Evolutionary conservation across 2,329 filamentous ascomycete species (phyloP).

Genomic region (Xylaria arbuscula): DNA sequence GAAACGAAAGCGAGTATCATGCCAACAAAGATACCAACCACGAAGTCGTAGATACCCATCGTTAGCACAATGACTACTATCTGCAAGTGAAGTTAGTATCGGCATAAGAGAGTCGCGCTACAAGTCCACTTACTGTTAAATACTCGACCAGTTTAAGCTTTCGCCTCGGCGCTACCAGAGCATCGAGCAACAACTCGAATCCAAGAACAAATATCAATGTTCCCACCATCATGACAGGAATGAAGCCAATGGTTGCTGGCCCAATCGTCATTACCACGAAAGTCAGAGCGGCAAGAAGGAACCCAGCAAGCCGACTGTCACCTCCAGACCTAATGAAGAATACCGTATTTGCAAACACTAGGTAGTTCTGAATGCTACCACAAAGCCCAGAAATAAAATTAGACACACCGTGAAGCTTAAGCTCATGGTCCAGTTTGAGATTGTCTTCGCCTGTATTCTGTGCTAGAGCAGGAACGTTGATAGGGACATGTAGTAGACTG

Average conservation of each 20-base stretch:
- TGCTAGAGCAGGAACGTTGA: conserved; percentile 94
- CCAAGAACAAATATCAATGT: conserved; percentile 94
- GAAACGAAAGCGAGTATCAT: conserved; percentile 92
- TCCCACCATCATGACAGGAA: conserved; percentile 96
- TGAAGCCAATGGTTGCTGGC: conserved; percentile 89
- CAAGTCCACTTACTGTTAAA: conserved; percentile 70
- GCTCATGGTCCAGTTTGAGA: conserved; percentile 87
- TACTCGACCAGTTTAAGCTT: conserved; percentile 91
- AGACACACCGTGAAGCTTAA: conserved; percentile 91
- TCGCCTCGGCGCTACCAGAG: conserved; percentile 86
- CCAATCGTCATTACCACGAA: conserved; percentile 85
- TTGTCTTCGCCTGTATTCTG: conserved; percentile 93
- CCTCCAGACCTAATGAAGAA: conserved; percentile 95
- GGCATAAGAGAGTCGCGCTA: not conserved
- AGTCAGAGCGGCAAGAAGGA: conserved; percentile 84
- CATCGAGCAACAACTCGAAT: conserved; percentile 90
- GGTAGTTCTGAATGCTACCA: conserved; percentile 95
- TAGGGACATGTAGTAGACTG: conserved; percentile 94
- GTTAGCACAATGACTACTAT: conserved; percentile 89
- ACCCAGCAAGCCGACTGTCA: conserved; percentile 84
- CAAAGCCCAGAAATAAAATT: conserved; percentile 88
- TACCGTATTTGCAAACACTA: conserved; percentile 98
- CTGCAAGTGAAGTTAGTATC: conserved; percentile 52
- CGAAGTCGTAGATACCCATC: conserved; percentile 98
- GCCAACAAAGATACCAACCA: conserved; percentile 90